Base-by-base conservation (phyloP, 257 asterid genomes). In the Knoxia roxburghii region DNA sequence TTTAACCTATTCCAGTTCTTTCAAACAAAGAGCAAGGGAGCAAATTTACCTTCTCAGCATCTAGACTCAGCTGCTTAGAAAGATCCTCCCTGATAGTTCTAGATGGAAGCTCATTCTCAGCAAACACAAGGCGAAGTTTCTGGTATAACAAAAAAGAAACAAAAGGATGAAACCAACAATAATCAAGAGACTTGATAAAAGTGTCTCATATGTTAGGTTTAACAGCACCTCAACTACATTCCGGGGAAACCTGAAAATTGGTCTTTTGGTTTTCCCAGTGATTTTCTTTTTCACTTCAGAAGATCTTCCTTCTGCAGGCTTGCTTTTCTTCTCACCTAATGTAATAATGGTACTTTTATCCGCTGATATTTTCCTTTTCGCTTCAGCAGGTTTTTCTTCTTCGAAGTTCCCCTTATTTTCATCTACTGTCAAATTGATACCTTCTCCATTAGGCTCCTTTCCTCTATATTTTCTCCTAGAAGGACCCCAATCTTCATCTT, bases 401-500 rank as follows among this genome's bases (percentile, higher is more conserved):
- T 80, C 71, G 56, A 51, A 49, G 33, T 67, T 87, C 54, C 63
- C 75, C 51, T 81, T 87, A 23, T 76, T 76, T 71, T 81, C 96
- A 48, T 78, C 81, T 14, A 78, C 75, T 72, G 89, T 73, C 80
- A 81, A 68, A 69, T 82, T 79, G 70, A 85, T 80, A 77, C 79
- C 82, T 27, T 87, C 91, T 67, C 82, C 95, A 80, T 80, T 90
- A 75, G 77, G 78, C 83, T 87, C 99, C 81, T 81, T 90, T 33
- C 78, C 78, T 81, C 81, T 83, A 62, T 82, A 77, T 78, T 72
- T 90, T 79, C 77, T 80, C 80, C 74, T 84, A 60, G 77, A 72
- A 66, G 99, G 99, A 51, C 95, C 99, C 99, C 99, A 90, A 68
- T 94, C 99, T 78, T 94, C 99, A 72, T 94, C 99, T 48, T 94